Evolutionary conservation across 306 rosid genomes (phyloP).

Genomic region (Quercus berberidifolia): DNA sequence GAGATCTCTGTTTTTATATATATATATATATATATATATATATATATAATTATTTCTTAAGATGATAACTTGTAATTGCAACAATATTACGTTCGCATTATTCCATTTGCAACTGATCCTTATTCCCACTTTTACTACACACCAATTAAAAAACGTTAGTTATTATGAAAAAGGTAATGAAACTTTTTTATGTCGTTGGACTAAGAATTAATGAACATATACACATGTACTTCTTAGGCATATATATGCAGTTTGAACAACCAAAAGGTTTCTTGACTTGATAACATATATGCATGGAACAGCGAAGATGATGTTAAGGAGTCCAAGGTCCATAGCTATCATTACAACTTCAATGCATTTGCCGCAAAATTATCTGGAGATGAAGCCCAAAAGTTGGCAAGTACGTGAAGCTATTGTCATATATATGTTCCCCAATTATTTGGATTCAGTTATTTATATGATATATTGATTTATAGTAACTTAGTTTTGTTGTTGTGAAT

Average conservation of each 20-base stretch:
- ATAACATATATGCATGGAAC: not conserved
- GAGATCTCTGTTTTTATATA: too few species aligned
- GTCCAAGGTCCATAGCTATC: slow-evolving; percentile 70
- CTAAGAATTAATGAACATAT: too few species aligned
- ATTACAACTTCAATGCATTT: slow-evolving; percentile 81
- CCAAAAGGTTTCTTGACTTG: not conserved
- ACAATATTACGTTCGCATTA: too few species aligned
- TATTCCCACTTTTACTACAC: too few species aligned
- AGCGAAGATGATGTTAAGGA: slow-evolving; percentile 57
- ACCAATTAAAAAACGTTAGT: too few species aligned
- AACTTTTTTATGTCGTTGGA: too few species aligned
- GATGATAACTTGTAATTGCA: too few species aligned
- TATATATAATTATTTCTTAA: too few species aligned
- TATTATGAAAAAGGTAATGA: too few species aligned
- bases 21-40: too few species aligned
- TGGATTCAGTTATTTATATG: not conserved
- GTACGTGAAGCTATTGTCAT: slow-evolving; percentile 28
- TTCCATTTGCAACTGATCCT: too few species aligned
- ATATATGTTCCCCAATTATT: not conserved
- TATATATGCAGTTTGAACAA: not conserved
- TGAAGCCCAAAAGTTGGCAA: slow-evolving; percentile 58
- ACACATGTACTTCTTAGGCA: too few species aligned
- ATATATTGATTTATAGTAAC: not conserved
- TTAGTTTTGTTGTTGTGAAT: not conserved
- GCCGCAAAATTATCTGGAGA: slow-evolving; percentile 72